Base-by-base conservation (phyloP, 1,139 yeast genomes). In the Yamadazyma kanchanaburiensis region DNA sequence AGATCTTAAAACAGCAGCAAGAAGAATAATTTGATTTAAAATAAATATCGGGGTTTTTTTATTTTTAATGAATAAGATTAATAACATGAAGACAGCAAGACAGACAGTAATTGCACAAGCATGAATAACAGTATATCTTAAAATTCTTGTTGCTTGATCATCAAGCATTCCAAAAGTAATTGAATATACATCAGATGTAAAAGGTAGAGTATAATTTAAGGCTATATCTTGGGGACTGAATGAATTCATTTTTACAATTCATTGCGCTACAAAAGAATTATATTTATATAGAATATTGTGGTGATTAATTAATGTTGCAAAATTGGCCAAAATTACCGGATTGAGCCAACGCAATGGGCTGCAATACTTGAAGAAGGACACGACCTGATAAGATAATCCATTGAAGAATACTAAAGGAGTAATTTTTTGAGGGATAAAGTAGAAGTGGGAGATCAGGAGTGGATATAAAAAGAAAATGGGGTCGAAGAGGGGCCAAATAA, bases 41-140 rank as follows among this genome's bases (percentile, higher is more conserved):
- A 79, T 54, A 51, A 85, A 88, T 20, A 87, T 74, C 4, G 88
- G 84, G 0, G 88, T 74, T 24, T 58, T 69, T 44, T 65, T 74
- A 33, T 69, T 73, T 28, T 61, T 68, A 5, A 78, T 64, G 10
- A 76, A 53, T 20, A 73, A 37, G 38, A 55, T 36, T 20, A 60
- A 43, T 7, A 55, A 40, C 4, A 53, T 19, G 12, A 51, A 31
- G 16, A 60, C 42, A 1, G 58, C 31, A 4, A 48, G 37, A 21
- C 60, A 51, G 7, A 55, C 46, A 2, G 67, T 65, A 10, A 63
- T 48, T 3, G 56, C 46, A 12, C 50, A 40, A 4, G 60, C 59
- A 28, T 53, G 49, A 9, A 48, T 35, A 4, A 39, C 34, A 2
- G 36, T 29, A 24, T 43, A 46, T 9, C 37, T 33, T 4, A 37